Conservation (phyloP, 2,329 filamentous ascomycete genomes). For the Claviceps pusilla region DNA sequence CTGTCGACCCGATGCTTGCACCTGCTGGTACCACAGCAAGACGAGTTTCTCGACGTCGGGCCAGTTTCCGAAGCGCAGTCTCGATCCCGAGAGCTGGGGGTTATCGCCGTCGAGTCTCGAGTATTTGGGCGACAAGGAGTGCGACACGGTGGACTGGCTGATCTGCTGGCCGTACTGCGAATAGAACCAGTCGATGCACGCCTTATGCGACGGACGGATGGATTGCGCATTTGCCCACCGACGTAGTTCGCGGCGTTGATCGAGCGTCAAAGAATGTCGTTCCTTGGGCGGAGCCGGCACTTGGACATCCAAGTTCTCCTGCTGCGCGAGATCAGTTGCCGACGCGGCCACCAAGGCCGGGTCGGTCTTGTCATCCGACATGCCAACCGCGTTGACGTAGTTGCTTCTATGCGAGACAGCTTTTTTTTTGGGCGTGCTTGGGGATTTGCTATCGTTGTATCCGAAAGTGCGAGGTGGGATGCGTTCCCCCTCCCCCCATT, state of each 20-base stretch:
- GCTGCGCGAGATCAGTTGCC: slow-evolving; percentile 14
- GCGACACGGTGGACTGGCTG: slow-evolving; percentile 48
- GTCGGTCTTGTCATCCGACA: slow-evolving; percentile 24
- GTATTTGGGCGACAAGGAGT: slow-evolving; percentile 47
- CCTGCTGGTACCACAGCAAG: slow-evolving; percentile 39
- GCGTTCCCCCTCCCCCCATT: slow-evolving; percentile 22
- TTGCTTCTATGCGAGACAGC: neutral
- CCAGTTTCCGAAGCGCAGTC: slow-evolving; percentile 49
- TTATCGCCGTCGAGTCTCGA: slow-evolving; percentile 44
- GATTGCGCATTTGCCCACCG: slow-evolving; percentile 44
- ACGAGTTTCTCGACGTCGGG: slow-evolving; percentile 47
- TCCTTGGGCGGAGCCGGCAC: slow-evolving; percentile 22
- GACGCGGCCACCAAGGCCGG: slow-evolving; percentile 22
- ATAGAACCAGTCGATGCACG: slow-evolving; percentile 49
- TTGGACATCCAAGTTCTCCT: neutral
- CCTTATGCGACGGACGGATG: slow-evolving; percentile 43
- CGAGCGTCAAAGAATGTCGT: slow-evolving; percentile 45
- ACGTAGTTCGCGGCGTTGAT: slow-evolving; percentile 45
- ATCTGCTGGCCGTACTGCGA: slow-evolving; percentile 43
- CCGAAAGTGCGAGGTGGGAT: slow-evolving; percentile 20
- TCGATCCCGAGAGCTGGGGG: slow-evolving; percentile 45
- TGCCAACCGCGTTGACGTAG: slow-evolving; percentile 5
- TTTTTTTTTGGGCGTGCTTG: neutral
- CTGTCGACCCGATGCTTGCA: slow-evolving; percentile 36
- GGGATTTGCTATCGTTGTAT: slow-evolving; percentile 24